Percentiles rank a stretch among this genome's conserved stretches.
Evolutionary conservation across 2,329 filamentous ascomycete genomes (phyloP).

Genomic region (Clonostachys rhizophaga): DNA sequence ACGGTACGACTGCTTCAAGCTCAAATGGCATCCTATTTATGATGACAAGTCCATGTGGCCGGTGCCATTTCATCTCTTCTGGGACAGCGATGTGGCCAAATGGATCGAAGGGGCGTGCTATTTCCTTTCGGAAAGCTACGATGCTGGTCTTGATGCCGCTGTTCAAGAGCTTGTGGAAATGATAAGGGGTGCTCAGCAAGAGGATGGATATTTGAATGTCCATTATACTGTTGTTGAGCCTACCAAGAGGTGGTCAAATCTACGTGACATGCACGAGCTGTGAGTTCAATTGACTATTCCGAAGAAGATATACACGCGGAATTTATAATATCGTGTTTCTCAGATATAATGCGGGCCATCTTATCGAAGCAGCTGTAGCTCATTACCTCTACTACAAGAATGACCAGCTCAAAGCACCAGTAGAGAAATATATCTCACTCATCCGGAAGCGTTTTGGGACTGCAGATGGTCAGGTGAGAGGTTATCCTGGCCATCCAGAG

Average conservation of each 20-base stretch:
- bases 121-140: slow-evolving; percentile 34
- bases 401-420: slow-evolving; percentile 41
- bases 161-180: slow-evolving; percentile 52
- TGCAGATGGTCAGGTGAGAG: slow-evolving; percentile 40
- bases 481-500: slow-evolving; percentile 49
- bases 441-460: slow-evolving; percentile 47
- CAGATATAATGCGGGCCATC: slow-evolving; percentile 56
- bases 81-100: slow-evolving; percentile 51
- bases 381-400: slow-evolving; percentile 49
- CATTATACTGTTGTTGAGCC: slow-evolving; percentile 58
- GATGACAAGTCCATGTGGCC: slow-evolving; percentile 45
- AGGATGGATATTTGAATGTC: slow-evolving; percentile 59
- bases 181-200: slow-evolving; percentile 50
- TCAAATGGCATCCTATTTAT: slow-evolving; percentile 52
- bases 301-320: neutral
- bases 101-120: slow-evolving; percentile 62
- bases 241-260: slow-evolving; percentile 48
- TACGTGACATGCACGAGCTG: slow-evolving; percentile 59
- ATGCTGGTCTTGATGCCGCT: slow-evolving; percentile 40
- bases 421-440: slow-evolving; percentile 49
- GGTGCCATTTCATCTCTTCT: slow-evolving; percentile 53
- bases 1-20: slow-evolving; percentile 51
- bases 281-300: slow-evolving; percentile 19
- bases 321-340: neutral
- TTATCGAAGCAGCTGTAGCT: slow-evolving; percentile 56